Conservation (phyloP, 2,329 filamentous ascomycete species). For the Fusarium mundagurra region DNA sequence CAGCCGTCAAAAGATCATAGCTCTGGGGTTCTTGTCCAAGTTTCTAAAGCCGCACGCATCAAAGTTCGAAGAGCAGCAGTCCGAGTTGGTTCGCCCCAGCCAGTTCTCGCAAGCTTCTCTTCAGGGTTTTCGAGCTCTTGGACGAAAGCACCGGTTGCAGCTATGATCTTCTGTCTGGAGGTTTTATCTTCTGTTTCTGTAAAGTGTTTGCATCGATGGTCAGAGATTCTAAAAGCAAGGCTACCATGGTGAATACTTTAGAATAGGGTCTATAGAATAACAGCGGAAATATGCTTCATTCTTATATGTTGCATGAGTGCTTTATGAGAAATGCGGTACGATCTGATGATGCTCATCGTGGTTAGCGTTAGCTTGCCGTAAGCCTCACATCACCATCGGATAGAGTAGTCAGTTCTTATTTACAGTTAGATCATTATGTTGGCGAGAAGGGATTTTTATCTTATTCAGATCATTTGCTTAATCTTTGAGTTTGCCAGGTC, state of each 20-base stretch:
- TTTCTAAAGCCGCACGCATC: no score
- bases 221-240: conserved; percentile 8
- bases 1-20: conserved; percentile 5
- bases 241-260: neutral
- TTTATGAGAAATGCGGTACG: neutral
- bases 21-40: conserved; percentile 10
- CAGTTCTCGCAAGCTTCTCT: conserved; percentile 24
- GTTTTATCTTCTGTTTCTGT: conserved; percentile 4
- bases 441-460: neutral
- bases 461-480: neutral
- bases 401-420: neutral
- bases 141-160: conserved; percentile 15
- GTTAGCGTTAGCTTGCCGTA: neutral
- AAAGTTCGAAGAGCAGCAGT: conserved; percentile 30
- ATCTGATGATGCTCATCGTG: neutral
- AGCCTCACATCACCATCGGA: neutral
- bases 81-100: conserved; percentile 26
- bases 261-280: neutral
- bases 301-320: no score
- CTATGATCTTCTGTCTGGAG: conserved; percentile 11
- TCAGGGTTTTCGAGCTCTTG: conserved; percentile 20
- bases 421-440: neutral
- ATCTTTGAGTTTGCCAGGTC: neutral
- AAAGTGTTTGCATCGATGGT: conserved; percentile 1
- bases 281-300: rapidly evolving